These are phyloP conservation scores for Medicago arabica DNA, from an alignment of 306 rosid species.

Conservation along the genomic window DNA sequence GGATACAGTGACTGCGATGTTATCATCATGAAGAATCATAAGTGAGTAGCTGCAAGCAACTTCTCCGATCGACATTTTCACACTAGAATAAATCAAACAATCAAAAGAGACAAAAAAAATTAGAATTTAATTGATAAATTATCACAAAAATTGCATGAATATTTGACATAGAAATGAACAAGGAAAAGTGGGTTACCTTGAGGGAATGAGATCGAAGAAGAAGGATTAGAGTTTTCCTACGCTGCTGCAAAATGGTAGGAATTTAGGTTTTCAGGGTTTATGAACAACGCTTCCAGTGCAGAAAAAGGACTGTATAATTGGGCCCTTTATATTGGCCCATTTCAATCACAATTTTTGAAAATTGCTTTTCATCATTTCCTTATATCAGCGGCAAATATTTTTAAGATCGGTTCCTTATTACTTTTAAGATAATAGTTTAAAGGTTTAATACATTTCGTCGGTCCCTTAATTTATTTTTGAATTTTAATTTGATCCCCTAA, in stretches of 20 bases:
- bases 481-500: too few species aligned
- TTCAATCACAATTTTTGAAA: neutral
- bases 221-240: neutral
- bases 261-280: slow-evolving; percentile 14
- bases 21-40: slow-evolving; percentile 68
- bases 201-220: neutral
- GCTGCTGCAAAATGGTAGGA: slow-evolving; percentile 2
- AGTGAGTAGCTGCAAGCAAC: slow-evolving; percentile 63
- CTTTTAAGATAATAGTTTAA: too few species aligned
- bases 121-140: slow-evolving; percentile 2
- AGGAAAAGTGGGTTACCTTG: slow-evolving; percentile 6
- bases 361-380: too few species aligned
- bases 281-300: neutral
- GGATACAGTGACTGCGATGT: slow-evolving; percentile 68
- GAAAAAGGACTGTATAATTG: neutral
- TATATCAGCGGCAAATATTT: too few species aligned
- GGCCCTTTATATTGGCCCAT: neutral
- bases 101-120: neutral
- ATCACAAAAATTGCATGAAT: neutral
- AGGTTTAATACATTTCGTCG: too few species aligned
- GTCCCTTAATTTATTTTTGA: too few species aligned
- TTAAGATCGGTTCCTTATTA: too few species aligned
- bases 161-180: neutral
- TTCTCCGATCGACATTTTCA: slow-evolving; percentile 60
- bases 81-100: slow-evolving; percentile 8